Percentiles rank a stretch among this genome's conserved stretches.
Evolutionary conservation across 805 yeast species (phyloP).

Genomic region (Barnettozyma salicaria): DNA sequence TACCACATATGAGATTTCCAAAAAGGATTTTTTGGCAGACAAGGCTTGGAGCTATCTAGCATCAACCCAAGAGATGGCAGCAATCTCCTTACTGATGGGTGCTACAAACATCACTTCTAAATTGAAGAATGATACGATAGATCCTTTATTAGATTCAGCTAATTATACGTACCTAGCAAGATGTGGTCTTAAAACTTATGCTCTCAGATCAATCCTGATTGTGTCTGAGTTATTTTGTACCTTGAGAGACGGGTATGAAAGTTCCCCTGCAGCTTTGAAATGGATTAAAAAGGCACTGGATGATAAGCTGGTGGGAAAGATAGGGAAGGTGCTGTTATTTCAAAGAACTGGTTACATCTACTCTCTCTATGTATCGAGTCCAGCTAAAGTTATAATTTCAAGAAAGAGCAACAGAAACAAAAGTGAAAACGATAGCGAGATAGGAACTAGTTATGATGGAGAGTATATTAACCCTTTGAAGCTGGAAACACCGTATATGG

Average conservation of each 20-base stretch:
- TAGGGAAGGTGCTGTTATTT: constrained; percentile 45
- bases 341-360: constrained; percentile 52
- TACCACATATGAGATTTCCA: constrained; percentile 73
- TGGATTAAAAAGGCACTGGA: constrained; percentile 40
- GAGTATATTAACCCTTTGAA: constrained; percentile 28
- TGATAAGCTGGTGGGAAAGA: constrained; percentile 39
- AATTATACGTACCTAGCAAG: constrained; percentile 72
- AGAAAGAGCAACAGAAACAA: constrained; percentile 22
- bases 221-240: constrained; percentile 62
- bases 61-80: constrained; percentile 83
- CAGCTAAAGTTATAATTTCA: constrained; percentile 27
- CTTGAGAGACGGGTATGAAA: constrained; percentile 36
- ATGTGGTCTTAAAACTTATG: constrained; percentile 60
- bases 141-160: constrained; percentile 53
- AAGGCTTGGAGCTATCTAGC: constrained; percentile 80
- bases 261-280: constrained; percentile 37
- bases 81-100: constrained; percentile 62
- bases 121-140: constrained; percentile 38
- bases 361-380: constrained; percentile 35
- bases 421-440: constrained; percentile 10
- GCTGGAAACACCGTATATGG: constrained; percentile 31
- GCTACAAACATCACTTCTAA: constrained; percentile 37
- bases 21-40: constrained; percentile 69
- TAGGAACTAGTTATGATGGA: too few relatives aligned
- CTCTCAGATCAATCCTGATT: constrained; percentile 59